Evolutionary conservation across 768 basidiomycete genomes (phyloP), one percentile per base, ranked within the genome.

Genomic region (Paxillus rubicundulus): DNA sequence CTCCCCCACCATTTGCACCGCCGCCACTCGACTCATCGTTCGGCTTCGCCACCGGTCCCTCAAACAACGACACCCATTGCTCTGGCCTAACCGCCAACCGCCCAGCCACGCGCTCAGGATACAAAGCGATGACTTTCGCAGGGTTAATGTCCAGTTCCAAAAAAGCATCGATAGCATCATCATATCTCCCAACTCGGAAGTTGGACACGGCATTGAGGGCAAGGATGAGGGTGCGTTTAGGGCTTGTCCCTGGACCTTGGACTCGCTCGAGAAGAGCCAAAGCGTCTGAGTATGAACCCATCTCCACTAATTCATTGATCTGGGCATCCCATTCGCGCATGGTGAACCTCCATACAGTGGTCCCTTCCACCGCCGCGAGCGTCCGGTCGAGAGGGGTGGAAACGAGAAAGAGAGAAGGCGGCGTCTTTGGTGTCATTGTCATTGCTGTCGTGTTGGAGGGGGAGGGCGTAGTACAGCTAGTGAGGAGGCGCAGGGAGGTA

Each of bases 121-220:
- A 99, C 6, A 98, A 73, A 2, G 94, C 87, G 18, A 98, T 79
- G 3, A 99, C 91, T 63, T 94, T 92, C 0, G 95, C 92, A 0
- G 97, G 97, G 62, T 95, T 95, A 59, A 94, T 76, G 58, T 98
- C 87, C 38, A 96, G 84, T 38, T 87, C 82, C 44, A 94, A 80
- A 67, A 98, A 94, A 0, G 85, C 81, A 63, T 97, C 86, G 51
- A 98, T 87, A 1, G 96, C 94, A 1, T 75, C 71, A 55, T 89
- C 86, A 62, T 82, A 95, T 52, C 84, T 77, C 8, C 78, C 80
- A 8, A 75, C 71, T 4, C 80, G 78, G 69, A 95, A 95, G 53
- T 87, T 81, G 0, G 87, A 75, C 0, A 97, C 85, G 0, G 92
- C 93, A 47, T 89, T 80, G 17, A 98, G 77, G 2, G 82, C 81